Evolutionary conservation across 1,284 basidiomycete genomes (phyloP), one percentile per base, ranked within the genome.

Genomic region (Leccinum fuscescens): DNA sequence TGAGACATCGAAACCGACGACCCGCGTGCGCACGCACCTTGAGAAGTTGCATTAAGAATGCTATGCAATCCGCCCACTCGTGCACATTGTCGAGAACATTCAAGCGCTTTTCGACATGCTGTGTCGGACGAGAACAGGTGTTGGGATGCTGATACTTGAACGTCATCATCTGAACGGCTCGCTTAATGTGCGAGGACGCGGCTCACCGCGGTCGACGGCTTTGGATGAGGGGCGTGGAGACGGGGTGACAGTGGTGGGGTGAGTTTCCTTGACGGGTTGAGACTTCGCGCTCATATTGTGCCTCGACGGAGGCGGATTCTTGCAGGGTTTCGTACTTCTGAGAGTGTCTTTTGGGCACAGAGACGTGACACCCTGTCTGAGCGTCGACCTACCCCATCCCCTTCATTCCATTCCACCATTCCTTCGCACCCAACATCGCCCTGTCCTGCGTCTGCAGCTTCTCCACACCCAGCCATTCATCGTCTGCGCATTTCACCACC

Each of bases 61-160:
- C 92, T 72, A 98, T 98, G 75, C 96, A 99, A 79, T 99, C 97
- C 61, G 97, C 96, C 97, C 97, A 99, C 80, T 99, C 97, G 64
- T 96, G 93, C 63, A 98, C 94, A 71, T 87, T 93, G 73, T 98
- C 96, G 70, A 99, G 99, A 1, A 93, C 90, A 65, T 89, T 91
- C 29, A 99, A 81, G 65, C 92, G 93, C 74, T 91, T 90, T 73
- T 99, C 97, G 56, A 99, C 91, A 67, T 93, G 88, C 57, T 89
- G 85, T 88, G 76, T 99, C 96, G 7, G 86, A 83, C 27, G 83
- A 81, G 68, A 86, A 86, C 24, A 77, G 69, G 60, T 85, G 82
- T 31, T 80, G 78, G 37, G 78, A 74, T 24, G 77, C 74, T 63
- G 74, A 82, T 83, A 60, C 42, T 33, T 14, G 50, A 39, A 39